Percentiles rank a stretch among this genome's conserved stretches.
Evolutionary conservation across 2,329 filamentous ascomycete genomes (phyloP).

Genomic region (Beauveria pseudobassiana): DNA sequence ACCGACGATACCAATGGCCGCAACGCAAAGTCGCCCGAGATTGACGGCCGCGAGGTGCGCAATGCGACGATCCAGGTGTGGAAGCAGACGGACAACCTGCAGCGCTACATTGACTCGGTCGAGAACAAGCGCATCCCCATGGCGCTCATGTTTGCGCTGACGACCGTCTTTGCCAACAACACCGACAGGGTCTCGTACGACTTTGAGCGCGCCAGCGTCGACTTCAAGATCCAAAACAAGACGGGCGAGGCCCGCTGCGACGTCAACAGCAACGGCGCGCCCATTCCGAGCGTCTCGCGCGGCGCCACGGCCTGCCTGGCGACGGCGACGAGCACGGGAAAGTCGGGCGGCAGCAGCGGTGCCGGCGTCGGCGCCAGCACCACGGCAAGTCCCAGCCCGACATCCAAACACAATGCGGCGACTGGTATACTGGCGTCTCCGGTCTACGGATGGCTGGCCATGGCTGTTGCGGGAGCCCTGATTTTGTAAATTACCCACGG

Average conservation of each 20-base stretch:
- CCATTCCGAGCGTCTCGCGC: background rate
- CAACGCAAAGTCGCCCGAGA: background rate
- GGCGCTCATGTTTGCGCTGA: background rate
- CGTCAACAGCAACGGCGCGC: background rate
- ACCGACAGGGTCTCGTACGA: background rate
- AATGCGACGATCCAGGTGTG: constrained; percentile 6
- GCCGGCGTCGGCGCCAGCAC: background rate
- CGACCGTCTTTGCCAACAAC: background rate
- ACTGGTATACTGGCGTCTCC: background rate
- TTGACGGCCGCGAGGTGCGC: constrained; percentile 1
- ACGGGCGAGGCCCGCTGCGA: constrained; percentile 2
- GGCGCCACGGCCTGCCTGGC: background rate
- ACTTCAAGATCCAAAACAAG: constrained; percentile 7
- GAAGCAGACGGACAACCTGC: background rate
- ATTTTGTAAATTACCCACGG: background rate
- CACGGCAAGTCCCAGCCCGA: background rate
- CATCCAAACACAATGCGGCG: background rate
- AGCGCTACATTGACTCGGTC: background rate
- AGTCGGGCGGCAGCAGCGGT: background rate
- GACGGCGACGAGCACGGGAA: background rate
- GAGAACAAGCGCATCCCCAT: background rate
- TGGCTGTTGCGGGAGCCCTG: background rate
- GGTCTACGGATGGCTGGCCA: background rate
- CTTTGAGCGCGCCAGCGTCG: constrained; percentile 3
- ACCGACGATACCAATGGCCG: background rate